These are phyloP conservation scores for Mesembryanthemum crystallinum DNA, from an alignment of 148 eudicot species.

Conservation along the genomic window DNA sequence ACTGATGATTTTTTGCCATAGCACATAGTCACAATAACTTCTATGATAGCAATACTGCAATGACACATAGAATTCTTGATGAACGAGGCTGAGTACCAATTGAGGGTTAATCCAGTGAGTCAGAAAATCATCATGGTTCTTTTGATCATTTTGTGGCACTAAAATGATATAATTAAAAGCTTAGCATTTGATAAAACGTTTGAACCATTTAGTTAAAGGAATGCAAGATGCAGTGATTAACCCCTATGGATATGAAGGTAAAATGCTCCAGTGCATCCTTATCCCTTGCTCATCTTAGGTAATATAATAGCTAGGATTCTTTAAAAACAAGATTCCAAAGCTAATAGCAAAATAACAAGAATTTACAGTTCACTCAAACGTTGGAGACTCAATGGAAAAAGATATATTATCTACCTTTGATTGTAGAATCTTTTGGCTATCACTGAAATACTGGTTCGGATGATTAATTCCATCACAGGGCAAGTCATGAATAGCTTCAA, in stretches of 20 bases:
- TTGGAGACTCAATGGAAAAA: neutral
- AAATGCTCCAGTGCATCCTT: too few relatives aligned
- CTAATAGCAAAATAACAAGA: neutral
- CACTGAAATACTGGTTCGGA: conserved; percentile 85
- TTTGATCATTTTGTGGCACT: neutral
- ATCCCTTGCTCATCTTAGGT: too few relatives aligned
- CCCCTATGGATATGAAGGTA: too few relatives aligned
- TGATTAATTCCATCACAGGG: conserved; percentile 90
- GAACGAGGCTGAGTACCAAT: too few relatives aligned
- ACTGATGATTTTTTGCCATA: neutral
- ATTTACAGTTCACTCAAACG: neutral
- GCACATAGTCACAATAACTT: neutral
- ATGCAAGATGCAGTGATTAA: too few relatives aligned
- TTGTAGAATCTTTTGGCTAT: conserved; percentile 65
- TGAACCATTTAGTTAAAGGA: too few relatives aligned
- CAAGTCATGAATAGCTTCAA: conserved; percentile 74
- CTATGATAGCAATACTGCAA: neutral
- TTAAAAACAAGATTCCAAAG: neutral
- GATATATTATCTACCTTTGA: conserved; percentile 36
- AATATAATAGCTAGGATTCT: too few relatives aligned
- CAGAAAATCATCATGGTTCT: neutral
- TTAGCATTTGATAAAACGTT: too few relatives aligned
- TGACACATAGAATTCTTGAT: neutral
- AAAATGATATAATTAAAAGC: too few relatives aligned
- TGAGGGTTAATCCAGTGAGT: too few relatives aligned